A percentile compares a stretch with the other conserved stretches of the same genome.
Evolutionary conservation across 805 yeast genomes (phyloP).

Genomic region (Sungouiozyma intestinalis): DNA sequence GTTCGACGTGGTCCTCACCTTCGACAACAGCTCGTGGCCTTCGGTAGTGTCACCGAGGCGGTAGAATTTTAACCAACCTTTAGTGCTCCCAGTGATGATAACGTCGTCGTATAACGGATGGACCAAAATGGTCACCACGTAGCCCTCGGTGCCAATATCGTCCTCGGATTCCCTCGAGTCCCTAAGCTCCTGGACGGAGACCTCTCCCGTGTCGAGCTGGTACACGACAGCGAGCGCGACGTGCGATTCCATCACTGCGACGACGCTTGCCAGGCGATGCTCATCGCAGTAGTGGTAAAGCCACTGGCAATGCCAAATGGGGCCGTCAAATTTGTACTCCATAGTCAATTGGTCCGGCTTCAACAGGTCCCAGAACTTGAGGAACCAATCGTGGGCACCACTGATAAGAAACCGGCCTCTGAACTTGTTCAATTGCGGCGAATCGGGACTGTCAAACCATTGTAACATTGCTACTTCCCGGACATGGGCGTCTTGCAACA

Average conservation of each 20-base stretch:
- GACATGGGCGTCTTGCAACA: constrained; percentile 48
- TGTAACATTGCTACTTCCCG: constrained; percentile 60
- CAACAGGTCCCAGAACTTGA: constrained; percentile 69
- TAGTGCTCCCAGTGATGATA: constrained; percentile 66
- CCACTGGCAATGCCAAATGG: constrained; percentile 50
- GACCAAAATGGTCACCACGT: constrained; percentile 21
- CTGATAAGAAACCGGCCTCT: constrained; percentile 56
- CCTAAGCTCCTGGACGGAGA: constrained; percentile 20
- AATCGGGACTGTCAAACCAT: constrained; percentile 41
- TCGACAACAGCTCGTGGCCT: constrained; percentile 30
- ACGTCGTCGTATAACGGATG: constrained; percentile 31
- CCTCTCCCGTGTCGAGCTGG: not conserved
- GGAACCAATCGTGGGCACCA: constrained; percentile 73
- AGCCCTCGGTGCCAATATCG: constrained; percentile 10
- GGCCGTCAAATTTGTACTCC: constrained; percentile 49
- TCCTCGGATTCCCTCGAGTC: constrained; percentile 15
- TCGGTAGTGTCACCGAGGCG: not conserved
- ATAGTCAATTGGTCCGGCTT: constrained; percentile 29
- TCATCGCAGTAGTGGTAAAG: constrained; percentile 4
- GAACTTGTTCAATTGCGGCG: not conserved
- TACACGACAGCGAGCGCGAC: constrained; percentile 21
- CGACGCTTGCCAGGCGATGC: constrained; percentile 38
- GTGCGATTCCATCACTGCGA: constrained; percentile 59
- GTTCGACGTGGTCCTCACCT: constrained; percentile 44
- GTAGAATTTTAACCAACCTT: constrained; percentile 61